phyloP scores from a whole-genome alignment of 805 yeast species.

The Zygoascus ofunaensis region DNA sequence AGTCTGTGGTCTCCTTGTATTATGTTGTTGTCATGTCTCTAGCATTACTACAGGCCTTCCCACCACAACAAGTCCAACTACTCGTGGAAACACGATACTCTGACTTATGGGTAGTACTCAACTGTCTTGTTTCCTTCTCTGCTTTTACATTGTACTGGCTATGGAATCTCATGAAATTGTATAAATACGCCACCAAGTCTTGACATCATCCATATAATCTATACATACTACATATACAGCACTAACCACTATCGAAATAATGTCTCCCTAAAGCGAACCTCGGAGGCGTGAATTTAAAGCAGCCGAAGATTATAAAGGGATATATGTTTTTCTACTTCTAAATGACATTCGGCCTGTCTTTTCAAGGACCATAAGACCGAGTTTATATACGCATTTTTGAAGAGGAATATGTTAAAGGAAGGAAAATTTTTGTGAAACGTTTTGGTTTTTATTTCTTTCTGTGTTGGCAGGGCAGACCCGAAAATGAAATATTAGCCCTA shows the following conservation, averaged over 20 bases:
- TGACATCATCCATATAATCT: neutral
- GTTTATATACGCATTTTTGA: neutral
- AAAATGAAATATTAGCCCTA: too few species aligned
- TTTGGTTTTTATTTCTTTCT: neutral
- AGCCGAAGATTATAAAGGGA: constrained; percentile 12
- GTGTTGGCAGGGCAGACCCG: too few species aligned
- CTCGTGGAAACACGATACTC: constrained; percentile 41
- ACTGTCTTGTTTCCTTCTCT: constrained; percentile 62
- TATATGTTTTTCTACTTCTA: constrained; percentile 20
- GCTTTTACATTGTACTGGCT: constrained; percentile 70
- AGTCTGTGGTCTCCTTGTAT: constrained; percentile 39
- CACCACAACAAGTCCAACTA: constrained; percentile 30
- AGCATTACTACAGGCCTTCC: constrained; percentile 42
- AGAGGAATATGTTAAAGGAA: constrained; percentile 6
- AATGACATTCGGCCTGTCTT: too few species aligned
- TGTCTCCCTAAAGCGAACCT: constrained; percentile 28
- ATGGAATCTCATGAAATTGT: constrained; percentile 63
- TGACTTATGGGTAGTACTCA: constrained; percentile 77
- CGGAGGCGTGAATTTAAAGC: neutral
- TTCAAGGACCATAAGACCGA: too few species aligned
- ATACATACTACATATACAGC: neutral
- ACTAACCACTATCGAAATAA: too few species aligned
- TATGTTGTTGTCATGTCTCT: constrained; percentile 45
- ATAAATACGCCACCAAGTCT: neutral
- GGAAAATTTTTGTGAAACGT: constrained; percentile 1